A percentile compares a stretch with the other conserved stretches of the same genome.
phyloP scores from a whole-genome alignment of 2,329 filamentous ascomycete genomes.

The Laburnicola sp. region DNA sequence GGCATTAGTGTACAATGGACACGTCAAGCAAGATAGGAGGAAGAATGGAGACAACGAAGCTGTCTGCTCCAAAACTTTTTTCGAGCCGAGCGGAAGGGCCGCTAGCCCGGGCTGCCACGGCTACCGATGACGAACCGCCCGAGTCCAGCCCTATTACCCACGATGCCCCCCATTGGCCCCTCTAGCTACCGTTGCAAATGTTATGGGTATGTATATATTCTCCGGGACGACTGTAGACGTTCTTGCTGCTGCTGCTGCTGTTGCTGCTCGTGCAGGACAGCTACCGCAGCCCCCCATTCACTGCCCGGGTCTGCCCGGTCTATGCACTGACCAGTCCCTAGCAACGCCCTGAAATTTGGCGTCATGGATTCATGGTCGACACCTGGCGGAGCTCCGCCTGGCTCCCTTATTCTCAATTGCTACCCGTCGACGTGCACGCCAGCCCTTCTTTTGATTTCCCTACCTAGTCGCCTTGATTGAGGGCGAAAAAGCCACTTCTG shows the following conservation, averaged over 20 bases:
- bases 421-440: conserved; percentile 12
- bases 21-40: conserved; percentile 7
- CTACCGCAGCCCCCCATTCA: not conserved
- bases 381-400: conserved; percentile 2
- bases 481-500: conserved; percentile 12
- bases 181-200: too few species aligned
- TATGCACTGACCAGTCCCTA: not conserved
- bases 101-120: conserved; percentile 15
- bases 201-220: not conserved
- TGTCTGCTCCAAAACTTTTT: conserved; percentile 32
- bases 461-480: conserved; percentile 16
- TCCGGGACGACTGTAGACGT: not conserved
- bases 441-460: conserved; percentile 20
- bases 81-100: conserved; percentile 23
- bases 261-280: not conserved
- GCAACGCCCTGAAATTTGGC: conserved; percentile 6
- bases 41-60: conserved; percentile 9
- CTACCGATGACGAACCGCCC: not conserved
- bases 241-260: not conserved
- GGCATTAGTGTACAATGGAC: conserved; percentile 42
- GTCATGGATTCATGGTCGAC: conserved; percentile 2
- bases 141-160: not conserved
- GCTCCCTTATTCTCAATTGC: conserved; percentile 6
- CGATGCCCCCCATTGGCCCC: conserved; percentile 1
- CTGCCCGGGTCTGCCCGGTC: not conserved